Evolutionary conservation across 495 filamentous ascomycete species (phyloP).

Genomic region (Hypoxylon fragiforme): DNA sequence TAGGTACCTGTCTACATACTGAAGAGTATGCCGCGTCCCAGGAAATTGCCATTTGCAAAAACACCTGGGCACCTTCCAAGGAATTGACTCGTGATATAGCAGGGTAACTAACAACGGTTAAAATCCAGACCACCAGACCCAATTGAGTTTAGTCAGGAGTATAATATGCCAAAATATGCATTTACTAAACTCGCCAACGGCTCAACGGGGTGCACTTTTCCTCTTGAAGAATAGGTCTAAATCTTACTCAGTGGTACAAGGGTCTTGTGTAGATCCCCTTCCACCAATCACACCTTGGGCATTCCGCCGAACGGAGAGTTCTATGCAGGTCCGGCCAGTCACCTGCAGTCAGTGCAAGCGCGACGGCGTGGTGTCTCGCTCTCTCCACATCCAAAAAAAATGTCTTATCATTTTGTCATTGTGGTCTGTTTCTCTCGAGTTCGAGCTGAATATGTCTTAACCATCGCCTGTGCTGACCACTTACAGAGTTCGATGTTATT

Average conservation of each 20-base stretch:
- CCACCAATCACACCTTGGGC: conserved; percentile 13
- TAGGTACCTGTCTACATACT: neutral
- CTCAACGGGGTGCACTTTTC: conserved; percentile 8
- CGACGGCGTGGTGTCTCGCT: neutral
- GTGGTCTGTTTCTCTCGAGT: neutral
- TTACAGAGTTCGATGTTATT: no score
- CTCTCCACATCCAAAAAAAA: neutral
- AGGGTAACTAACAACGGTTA: conserved; percentile 14
- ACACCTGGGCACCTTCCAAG: conserved; percentile 3
- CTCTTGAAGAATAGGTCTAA: neutral
- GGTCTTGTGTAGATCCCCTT: conserved; percentile 13
- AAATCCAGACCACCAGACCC: conserved; percentile 8
- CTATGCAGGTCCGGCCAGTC: neutral
- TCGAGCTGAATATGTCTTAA: neutral
- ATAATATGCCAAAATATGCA: conserved; percentile 4
- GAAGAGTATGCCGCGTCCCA: conserved; percentile 11
- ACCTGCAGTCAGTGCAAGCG: conserved; percentile 6
- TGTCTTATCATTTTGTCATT: neutral
- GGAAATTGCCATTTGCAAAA: conserved; percentile 25
- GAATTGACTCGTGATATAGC: conserved; percentile 11
- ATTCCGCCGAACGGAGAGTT: neutral
- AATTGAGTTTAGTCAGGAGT: conserved; percentile 10
- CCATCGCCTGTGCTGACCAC: neutral
- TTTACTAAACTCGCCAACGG: conserved; percentile 1
- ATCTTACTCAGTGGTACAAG: conserved; percentile 22